Conservation (phyloP, 1,139 yeast species). For the Geotrichum aggregatum region DNA sequence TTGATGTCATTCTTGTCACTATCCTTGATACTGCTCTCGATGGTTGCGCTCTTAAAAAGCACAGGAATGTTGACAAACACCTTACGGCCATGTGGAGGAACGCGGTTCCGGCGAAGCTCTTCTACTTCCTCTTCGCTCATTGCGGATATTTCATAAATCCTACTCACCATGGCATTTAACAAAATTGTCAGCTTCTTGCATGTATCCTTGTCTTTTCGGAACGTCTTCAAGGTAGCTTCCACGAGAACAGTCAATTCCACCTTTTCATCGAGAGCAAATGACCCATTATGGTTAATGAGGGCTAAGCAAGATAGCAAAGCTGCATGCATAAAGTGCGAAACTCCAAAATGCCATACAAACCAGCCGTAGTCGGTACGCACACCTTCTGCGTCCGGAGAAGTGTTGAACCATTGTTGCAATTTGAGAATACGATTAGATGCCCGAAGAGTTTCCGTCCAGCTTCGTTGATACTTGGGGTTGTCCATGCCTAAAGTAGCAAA, state of each 20-base stretch:
- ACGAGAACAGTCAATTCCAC: not conserved
- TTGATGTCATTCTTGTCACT: too few species aligned
- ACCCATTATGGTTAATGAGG: slow-evolving; percentile 26
- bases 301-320: slow-evolving; percentile 27
- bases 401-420: slow-evolving; percentile 33
- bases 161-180: not conserved
- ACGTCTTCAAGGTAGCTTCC: not conserved
- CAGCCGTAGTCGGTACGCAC: slow-evolving; percentile 29
- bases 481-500: slow-evolving; percentile 29
- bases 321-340: slow-evolving; percentile 29
- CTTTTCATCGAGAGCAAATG: slow-evolving; percentile 22
- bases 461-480: slow-evolving; percentile 25
- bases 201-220: not conserved
- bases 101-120: not conserved
- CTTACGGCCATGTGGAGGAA: too few species aligned
- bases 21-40: not conserved
- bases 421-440: slow-evolving; percentile 33
- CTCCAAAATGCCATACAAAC: slow-evolving; percentile 23
- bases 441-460: slow-evolving; percentile 30
- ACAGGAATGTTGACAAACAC: too few species aligned
- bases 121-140: slow-evolving; percentile 2
- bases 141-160: slow-evolving; percentile 3
- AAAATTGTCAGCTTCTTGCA: slow-evolving; percentile 4
- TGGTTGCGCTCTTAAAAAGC: not conserved
- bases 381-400: slow-evolving; percentile 27